Percentiles rank a stretch among this genome's conserved stretches.
Conservation (phyloP, 768 basidiomycete genomes). For the Pleurotus giganteus region DNA sequence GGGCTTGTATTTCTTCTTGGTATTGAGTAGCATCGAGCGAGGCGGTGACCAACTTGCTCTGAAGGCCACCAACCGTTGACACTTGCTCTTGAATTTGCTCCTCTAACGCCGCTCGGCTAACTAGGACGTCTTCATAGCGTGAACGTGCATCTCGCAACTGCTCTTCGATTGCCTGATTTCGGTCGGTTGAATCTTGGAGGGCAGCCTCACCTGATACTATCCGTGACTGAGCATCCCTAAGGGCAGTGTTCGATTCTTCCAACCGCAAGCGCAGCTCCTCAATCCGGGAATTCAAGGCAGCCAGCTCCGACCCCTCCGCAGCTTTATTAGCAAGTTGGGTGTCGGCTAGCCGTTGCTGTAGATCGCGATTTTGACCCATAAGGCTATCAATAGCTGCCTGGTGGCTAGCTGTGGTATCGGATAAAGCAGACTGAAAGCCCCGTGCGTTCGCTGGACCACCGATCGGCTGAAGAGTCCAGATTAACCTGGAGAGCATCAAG, state of each 20-base stretch:
- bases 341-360: slow-evolving; percentile 25
- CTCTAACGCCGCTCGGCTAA: not conserved
- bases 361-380: slow-evolving; percentile 22
- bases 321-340: slow-evolving; percentile 22
- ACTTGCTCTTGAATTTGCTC: not conserved
- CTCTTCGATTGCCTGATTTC: not conserved
- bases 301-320: slow-evolving; percentile 23
- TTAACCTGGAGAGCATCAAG: slow-evolving; percentile 3
- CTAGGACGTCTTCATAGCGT: not conserved
- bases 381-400: slow-evolving; percentile 26
- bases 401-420: slow-evolving; percentile 18
- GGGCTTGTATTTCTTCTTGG: slow-evolving; percentile 1
- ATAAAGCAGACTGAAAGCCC: slow-evolving; percentile 17
- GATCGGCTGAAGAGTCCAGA: not conserved
- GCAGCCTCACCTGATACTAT: not conserved
- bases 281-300: slow-evolving; percentile 32
- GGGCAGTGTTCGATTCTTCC: not conserved
- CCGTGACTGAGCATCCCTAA: not conserved
- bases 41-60: not conserved
- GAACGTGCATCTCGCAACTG: not conserved
- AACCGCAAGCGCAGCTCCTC: not conserved
- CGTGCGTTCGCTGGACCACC: not conserved
- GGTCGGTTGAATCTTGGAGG: not conserved
- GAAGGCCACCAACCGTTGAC: not conserved
- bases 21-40: not conserved